Conservation (phyloP, 768 basidiomycete species). For the Tulasnella sp. region DNA sequence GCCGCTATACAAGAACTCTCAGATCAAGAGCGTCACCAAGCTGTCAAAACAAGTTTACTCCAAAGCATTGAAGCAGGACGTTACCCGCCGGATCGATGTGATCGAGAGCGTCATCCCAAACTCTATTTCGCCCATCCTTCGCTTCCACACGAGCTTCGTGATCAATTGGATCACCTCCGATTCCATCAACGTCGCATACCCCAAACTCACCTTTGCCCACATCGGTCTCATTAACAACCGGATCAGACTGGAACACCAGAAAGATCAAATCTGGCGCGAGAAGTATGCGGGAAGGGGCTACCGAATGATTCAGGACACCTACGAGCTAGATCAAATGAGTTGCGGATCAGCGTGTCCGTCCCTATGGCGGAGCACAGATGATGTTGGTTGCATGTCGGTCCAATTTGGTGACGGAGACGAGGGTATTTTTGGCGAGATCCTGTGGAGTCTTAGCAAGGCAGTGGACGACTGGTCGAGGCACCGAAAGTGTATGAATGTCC, state of each 20-base stretch:
- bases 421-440: neutral
- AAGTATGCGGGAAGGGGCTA: neutral
- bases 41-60: neutral
- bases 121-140: slow-evolving; percentile 12
- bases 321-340: neutral
- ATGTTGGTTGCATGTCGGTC: slow-evolving; percentile 13
- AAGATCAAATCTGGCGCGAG: neutral
- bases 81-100: neutral
- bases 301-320: neutral
- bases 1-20: neutral
- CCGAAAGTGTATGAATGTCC: neutral
- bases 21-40: slow-evolving; percentile 6
- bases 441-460: neutral
- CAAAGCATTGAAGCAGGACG: neutral
- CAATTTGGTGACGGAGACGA: neutral
- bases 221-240: neutral
- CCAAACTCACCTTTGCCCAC: neutral
- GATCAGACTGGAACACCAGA: neutral
- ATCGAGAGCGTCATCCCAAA: neutral
- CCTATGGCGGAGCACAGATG: neutral
- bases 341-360: neutral
- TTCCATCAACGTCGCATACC: slow-evolving; percentile 3
- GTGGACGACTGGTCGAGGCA: neutral
- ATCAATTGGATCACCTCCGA: slow-evolving; percentile 18
- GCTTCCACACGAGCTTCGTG: slow-evolving; percentile 11